Base-by-base conservation (phyloP, 2,329 filamentous ascomycete species). In the Waltergamsia citrina region DNA sequence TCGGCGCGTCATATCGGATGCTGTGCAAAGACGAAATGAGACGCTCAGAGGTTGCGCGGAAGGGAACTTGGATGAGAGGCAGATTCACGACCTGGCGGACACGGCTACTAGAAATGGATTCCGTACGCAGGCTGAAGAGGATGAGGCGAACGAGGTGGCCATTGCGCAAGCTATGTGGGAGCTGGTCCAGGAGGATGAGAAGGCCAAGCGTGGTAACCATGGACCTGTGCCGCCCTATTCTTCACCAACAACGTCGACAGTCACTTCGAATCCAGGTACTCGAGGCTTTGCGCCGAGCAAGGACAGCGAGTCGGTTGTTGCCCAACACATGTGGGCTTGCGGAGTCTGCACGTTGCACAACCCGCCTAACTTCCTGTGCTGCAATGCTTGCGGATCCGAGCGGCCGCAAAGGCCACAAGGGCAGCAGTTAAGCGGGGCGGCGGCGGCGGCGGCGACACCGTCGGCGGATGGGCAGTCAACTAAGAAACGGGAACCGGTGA, bases 81-180 rank as follows among this genome's bases (percentile, higher is more conserved):
- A 80, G 48, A 74, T 88, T 15, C 69, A 69, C 4, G 70, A 78
- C 30, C 71, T 84, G 24, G 67, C 65, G 12, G 72, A 84, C 34
- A 63, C 62, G 38, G 81, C 80, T 24, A 76, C 75, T 6, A 67
- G 66, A 37, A 81, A 81, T 43, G 85, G 86, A 0, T 90, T 93
- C 61, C 74, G 71, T 39, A 95, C 87, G 0, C 74, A 84, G 48
- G 86, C 85, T 0, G 85, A 93, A 43, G 84, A 93, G 52, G 86
- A 94, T 36, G 81, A 87, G 45, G 88, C 86, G 4, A 93, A 94
- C 46, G 85, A 94, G 36, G 69, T 74, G 17, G 88, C 88, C 5
- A 94, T 94, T 40, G 78, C 86, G 34, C 78, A 88, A 48, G 87
- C 87, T 0, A 65, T 93, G 21, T 87, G 85, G 63, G 88, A 95